phyloP scores from a whole-genome alignment of 139 green algal genomes.

The Volvox reticuliferus region DNA sequence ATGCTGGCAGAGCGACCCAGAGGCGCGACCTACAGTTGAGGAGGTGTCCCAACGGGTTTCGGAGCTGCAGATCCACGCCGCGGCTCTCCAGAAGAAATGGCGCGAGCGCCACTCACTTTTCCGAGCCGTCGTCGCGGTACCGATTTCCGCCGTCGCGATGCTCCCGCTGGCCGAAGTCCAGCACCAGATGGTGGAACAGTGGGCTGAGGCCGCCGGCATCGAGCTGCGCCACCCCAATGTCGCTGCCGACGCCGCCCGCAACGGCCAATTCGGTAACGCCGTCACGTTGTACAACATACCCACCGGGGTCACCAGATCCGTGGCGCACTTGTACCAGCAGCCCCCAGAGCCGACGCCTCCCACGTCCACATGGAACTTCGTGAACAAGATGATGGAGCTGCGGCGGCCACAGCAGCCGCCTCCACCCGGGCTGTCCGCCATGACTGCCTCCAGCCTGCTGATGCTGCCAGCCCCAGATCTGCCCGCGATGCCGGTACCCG shows the following conservation, averaged over 20 bases:
- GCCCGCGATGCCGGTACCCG: no score
- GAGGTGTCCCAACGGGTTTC: constrained; percentile 11
- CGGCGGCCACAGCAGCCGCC: no score
- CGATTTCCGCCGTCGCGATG: constrained; percentile 24
- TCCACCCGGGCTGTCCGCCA: no score
- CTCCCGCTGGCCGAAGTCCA: background rate
- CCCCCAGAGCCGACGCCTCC: background rate
- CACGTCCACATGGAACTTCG: no score
- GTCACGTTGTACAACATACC: background rate
- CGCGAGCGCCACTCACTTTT: constrained; percentile 30
- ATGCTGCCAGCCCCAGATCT: no score
- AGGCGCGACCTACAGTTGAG: background rate
- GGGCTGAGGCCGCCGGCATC: constrained; percentile 36
- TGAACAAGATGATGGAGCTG: no score
- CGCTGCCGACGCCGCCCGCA: background rate
- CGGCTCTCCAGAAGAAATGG: constrained; percentile 27
- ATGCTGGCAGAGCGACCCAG: constrained; percentile 38
- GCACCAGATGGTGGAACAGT: background rate
- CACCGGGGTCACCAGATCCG: background rate
- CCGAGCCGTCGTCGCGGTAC: constrained; percentile 21
- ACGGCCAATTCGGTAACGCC: background rate
- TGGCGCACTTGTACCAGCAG: constrained; percentile 30
- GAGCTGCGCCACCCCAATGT: background rate
- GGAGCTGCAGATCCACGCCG: background rate
- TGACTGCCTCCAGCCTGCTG: no score